Conservation (phyloP, 2,329 filamentous ascomycete species). For the Coleophoma eucalyptorum region DNA sequence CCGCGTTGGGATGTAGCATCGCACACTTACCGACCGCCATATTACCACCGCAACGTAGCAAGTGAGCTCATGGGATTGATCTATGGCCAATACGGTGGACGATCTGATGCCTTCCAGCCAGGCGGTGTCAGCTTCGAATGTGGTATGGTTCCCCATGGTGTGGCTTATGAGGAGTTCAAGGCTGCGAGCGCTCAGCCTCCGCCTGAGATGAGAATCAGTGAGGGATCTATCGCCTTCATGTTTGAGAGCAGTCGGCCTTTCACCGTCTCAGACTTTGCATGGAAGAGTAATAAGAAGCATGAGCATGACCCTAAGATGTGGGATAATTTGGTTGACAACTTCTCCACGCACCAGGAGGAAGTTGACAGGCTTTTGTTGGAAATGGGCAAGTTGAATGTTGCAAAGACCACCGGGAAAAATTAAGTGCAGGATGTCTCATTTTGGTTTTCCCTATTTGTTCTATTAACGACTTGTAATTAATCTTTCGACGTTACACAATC, state of each 20-base stretch:
- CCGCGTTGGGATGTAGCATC: constrained; percentile 59
- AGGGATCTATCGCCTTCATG: constrained; percentile 46
- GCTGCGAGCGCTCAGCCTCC: constrained; percentile 42
- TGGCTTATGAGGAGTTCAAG: constrained; percentile 37
- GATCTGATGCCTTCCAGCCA: constrained; percentile 36
- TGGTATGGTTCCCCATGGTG: constrained; percentile 42
- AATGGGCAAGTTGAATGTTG: constrained; percentile 8
- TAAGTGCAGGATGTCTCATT: not conserved
- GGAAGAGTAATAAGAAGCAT: constrained; percentile 31
- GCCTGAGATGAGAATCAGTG: constrained; percentile 40
- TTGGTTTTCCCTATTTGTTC: too few relatives aligned
- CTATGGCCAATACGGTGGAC: constrained; percentile 38
- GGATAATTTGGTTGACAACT: constrained; percentile 50
- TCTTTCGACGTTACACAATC: too few relatives aligned
- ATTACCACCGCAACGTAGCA: constrained; percentile 52
- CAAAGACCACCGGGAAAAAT: constrained; percentile 6
- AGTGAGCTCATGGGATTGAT: constrained; percentile 43
- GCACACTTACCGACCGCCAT: constrained; percentile 54
- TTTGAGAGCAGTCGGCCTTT: constrained; percentile 49
- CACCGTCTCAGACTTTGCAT: constrained; percentile 53
- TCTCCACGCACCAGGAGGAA: constrained; percentile 40
- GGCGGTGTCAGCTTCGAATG: constrained; percentile 36
- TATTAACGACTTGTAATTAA: too few relatives aligned
- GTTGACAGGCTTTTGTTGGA: constrained; percentile 36
- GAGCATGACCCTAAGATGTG: constrained; percentile 48